Percentiles rank a stretch among this genome's conserved stretches.
These are phyloP conservation scores for Ceriops tagal DNA, from an alignment of 345 rosid species.

Conservation along the genomic window DNA sequence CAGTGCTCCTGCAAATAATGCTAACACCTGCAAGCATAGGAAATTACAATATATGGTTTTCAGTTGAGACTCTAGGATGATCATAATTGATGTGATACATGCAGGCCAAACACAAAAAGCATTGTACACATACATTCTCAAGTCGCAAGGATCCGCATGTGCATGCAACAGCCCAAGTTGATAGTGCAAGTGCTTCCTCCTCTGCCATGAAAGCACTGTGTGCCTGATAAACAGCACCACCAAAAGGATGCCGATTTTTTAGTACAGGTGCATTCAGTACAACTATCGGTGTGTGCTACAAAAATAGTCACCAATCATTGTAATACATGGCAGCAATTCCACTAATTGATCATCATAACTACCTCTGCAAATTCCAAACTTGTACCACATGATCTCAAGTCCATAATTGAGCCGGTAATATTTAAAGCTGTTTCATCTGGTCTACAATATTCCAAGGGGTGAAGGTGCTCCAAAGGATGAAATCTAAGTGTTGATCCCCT, in stretches of 20 bases:
- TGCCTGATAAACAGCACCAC: constrained; percentile 50
- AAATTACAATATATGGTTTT: constrained; percentile 8
- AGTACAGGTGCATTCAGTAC: constrained; percentile 7
- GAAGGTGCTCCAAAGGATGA: constrained; percentile 91
- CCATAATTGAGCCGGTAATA: constrained; percentile 60
- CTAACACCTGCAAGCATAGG: constrained; percentile 55
- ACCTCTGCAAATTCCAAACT: constrained; percentile 87
- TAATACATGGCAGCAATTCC: background rate
- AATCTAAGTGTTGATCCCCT: constrained; percentile 72
- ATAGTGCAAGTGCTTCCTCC: constrained; percentile 86
- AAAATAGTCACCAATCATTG: background rate
- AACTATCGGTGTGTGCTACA: background rate
- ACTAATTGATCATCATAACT: constrained; percentile 14
- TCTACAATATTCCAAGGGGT: constrained; percentile 74
- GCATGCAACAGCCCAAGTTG: constrained; percentile 88
- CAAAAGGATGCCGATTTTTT: constrained; percentile 7
- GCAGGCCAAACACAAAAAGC: constrained; percentile 1
- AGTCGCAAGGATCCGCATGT: constrained; percentile 89
- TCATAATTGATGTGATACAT: background rate
- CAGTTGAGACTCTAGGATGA: background rate
- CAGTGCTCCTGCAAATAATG: constrained; percentile 74
- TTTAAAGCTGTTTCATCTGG: constrained; percentile 54
- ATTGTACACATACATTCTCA: constrained; percentile 54
- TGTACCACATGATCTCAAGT: constrained; percentile 60
- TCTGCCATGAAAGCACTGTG: constrained; percentile 65